Base-by-base conservation (phyloP, 192 early-diverging fungal species). In the Gamsiella multidivaricata region DNA sequence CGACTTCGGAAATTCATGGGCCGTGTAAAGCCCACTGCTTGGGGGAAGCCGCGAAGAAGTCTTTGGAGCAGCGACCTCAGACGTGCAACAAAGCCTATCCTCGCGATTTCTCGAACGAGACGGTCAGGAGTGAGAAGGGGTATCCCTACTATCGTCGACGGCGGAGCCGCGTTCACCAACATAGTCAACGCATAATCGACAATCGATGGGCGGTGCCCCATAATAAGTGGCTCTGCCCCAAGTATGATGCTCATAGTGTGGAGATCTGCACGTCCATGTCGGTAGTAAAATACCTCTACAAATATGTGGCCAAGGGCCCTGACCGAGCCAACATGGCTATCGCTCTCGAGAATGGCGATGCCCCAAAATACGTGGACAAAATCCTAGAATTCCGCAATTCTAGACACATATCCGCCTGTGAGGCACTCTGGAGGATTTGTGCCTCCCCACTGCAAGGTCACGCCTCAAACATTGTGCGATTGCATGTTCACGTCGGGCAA, bases 171-270 rank as follows among this genome's bases (percentile, higher is more conserved):
- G n/a, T n/a, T n/a, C n/a, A n/a, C n/a, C n/a, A n/a, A n/a, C n/a
- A n/a, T n/a, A 47, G 11, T 41, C 23, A 58, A 8, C 22, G 29
- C 14, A 23, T 25, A 3, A 22, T 81, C 39, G 61, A 84, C 61
- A 84, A 81, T 41, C 31, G 59, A 34, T 75, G 37, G 63, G 46
- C 80, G 14, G 63, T 81, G 5, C 70, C 75, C 2, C 29, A 84
- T 45, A 84, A 80, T 33, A 55, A 29, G 0, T 81, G 60, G 7
- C 36, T 84, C 28, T 18, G 31, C 41, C 52, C 65, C 8, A 83
- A 81, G 65, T 84, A 79, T 51, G 42, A 79, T 60, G 69, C 72
- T n/a, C 32, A 60, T n/a, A 75, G 80, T 61, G 75, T 84, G 6
- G 75, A 81, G 25, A 57, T 78, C 8, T 84, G 73, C 41, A 36